These are phyloP conservation scores for Cyberlindnera mycetangii DNA, from an alignment of 805 yeast genomes.

Conservation along the genomic window DNA sequence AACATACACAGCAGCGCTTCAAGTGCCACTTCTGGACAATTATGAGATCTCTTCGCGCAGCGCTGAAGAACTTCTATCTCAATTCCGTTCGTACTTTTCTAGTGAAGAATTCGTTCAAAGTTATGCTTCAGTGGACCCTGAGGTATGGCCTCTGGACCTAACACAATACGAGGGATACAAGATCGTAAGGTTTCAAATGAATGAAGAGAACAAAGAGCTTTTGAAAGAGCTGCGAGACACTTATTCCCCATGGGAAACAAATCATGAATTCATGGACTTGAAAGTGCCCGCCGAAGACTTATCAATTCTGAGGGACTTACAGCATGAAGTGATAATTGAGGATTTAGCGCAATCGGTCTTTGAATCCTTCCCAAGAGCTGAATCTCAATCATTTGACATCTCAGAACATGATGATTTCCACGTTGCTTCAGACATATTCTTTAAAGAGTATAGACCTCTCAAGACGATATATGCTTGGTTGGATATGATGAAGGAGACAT, in stretches of 20 bases:
- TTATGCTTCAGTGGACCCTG: slow-evolving; percentile 2
- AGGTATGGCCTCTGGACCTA: slow-evolving; percentile 22
- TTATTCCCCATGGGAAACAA: slow-evolving; percentile 49
- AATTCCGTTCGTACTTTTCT: slow-evolving; percentile 1
- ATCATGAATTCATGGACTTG: slow-evolving; percentile 45
- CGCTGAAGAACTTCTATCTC: slow-evolving; percentile 4
- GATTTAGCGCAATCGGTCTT: slow-evolving; percentile 56
- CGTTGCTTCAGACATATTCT: slow-evolving; percentile 51
- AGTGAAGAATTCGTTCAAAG: background rate
- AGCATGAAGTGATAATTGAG: slow-evolving; percentile 40
- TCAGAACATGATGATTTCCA: slow-evolving; percentile 12
- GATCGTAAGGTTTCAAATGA: slow-evolving; percentile 18
- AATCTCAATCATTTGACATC: slow-evolving; percentile 8
- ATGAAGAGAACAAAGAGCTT: background rate
- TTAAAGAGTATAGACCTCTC: slow-evolving; percentile 65
- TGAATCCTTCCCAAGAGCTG: slow-evolving; percentile 47
- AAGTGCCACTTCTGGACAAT: slow-evolving; percentile 9
- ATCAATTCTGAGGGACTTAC: background rate
- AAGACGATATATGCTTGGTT: slow-evolving; percentile 73
- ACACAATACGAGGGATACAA: slow-evolving; percentile 21
- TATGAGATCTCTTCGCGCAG: slow-evolving; percentile 5
- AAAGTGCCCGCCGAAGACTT: slow-evolving; percentile 21
- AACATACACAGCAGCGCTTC: slow-evolving; percentile 1
- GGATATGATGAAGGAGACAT: slow-evolving; percentile 54
- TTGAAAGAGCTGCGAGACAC: slow-evolving; percentile 11